Conservation (phyloP, 805 yeast species). For the Pichia exigua region DNA sequence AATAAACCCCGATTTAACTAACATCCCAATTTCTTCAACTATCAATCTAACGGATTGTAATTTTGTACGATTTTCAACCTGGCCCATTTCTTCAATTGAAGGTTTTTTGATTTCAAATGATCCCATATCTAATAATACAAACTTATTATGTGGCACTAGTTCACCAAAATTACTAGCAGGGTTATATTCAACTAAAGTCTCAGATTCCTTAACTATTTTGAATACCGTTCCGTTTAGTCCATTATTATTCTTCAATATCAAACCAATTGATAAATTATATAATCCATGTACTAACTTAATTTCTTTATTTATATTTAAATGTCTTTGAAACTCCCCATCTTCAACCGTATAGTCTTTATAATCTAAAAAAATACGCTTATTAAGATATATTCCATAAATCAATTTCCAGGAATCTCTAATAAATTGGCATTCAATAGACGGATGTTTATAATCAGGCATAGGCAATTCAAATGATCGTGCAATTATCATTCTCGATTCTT, state of each 20-base stretch:
- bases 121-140: constrained; percentile 45
- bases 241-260: constrained; percentile 43
- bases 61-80: constrained; percentile 10
- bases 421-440: constrained; percentile 23
- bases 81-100: background rate
- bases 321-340: constrained; percentile 25
- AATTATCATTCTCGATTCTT: constrained; percentile 20
- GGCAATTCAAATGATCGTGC: constrained; percentile 13
- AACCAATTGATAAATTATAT: constrained; percentile 44
- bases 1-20: constrained; percentile 42
- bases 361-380: constrained; percentile 47
- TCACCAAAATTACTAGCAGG: constrained; percentile 54
- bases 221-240: constrained; percentile 56
- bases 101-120: constrained; percentile 26
- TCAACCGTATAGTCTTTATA: constrained; percentile 32
- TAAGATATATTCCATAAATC: constrained; percentile 41
- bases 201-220: constrained; percentile 31
- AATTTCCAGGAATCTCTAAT: constrained; percentile 50
- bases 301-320: constrained; percentile 37
- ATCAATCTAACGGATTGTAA: constrained; percentile 17
- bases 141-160: constrained; percentile 43
- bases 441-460: background rate
- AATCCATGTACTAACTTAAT: constrained; percentile 41
- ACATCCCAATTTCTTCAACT: constrained; percentile 1
- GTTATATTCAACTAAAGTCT: constrained; percentile 35